These are phyloP conservation scores for Benincasa hispida DNA, from an alignment of 306 rosid genomes.

Conservation along the genomic window DNA sequence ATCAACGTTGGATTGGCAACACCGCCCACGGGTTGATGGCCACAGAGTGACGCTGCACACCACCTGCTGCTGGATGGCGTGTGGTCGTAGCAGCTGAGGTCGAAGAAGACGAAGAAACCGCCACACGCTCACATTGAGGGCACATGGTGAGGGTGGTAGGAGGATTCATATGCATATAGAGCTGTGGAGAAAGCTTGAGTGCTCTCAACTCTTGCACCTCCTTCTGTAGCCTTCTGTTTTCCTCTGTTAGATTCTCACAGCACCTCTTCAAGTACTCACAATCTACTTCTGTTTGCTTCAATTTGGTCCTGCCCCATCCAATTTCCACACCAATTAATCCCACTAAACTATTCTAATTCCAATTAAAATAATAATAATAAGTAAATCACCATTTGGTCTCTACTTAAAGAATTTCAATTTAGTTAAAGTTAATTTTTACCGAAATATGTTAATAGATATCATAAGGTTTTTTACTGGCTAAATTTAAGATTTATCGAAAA, in stretches of 20 bases:
- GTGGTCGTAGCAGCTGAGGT: slow-evolving; percentile 17
- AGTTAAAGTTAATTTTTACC: too few relatives aligned
- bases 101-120: slow-evolving; percentile 36
- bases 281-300: slow-evolving; percentile 97
- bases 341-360: not conserved
- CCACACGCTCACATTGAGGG: slow-evolving; percentile 84
- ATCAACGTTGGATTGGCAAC: slow-evolving; percentile 28
- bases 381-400: too few relatives aligned
- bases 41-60: slow-evolving; percentile 22
- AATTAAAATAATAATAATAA: too few relatives aligned
- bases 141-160: slow-evolving; percentile 98
- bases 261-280: slow-evolving; percentile 74
- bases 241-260: slow-evolving; percentile 73
- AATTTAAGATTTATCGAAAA: too few relatives aligned
- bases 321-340: not conserved
- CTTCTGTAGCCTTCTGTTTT: slow-evolving; percentile 74
- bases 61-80: slow-evolving; percentile 11
- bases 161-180: slow-evolving; percentile 84
- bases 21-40: slow-evolving; percentile 60
- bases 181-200: slow-evolving; percentile 77
- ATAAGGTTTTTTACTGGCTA: too few relatives aligned
- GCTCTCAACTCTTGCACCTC: slow-evolving; percentile 91
- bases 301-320: slow-evolving; percentile 56
- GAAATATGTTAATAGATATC: too few relatives aligned
- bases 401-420: too few relatives aligned